These are phyloP conservation scores for Collybia sp. DNA, from an alignment of 768 basidiomycete genomes.

Conservation along the genomic window DNA sequence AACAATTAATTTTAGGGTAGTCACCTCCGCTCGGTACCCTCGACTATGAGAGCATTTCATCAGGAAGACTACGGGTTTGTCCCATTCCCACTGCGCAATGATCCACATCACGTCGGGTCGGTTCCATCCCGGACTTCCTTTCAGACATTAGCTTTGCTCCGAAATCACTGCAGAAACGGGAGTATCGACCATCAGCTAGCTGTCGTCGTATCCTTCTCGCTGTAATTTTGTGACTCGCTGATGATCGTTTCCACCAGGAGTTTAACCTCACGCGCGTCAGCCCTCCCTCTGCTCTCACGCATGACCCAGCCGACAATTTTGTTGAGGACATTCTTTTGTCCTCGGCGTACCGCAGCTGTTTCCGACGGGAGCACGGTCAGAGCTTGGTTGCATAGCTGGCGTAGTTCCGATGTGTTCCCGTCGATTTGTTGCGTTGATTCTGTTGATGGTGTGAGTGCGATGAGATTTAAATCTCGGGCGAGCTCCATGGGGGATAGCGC, in stretches of 20 bases:
- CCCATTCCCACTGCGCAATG: no score
- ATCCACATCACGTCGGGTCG: no score
- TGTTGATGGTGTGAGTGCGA: slow-evolving; percentile 27
- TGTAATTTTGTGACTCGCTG: neutral
- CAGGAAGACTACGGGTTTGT: no score
- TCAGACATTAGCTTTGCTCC: neutral
- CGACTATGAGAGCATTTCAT: no score
- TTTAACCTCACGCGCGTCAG: slow-evolving; percentile 62
- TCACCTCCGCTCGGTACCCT: no score
- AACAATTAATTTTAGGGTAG: no score
- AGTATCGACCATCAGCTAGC: neutral
- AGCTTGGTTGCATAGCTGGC: slow-evolving; percentile 54
- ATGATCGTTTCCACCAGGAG: slow-evolving; percentile 46
- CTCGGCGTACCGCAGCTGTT: slow-evolving; percentile 56
- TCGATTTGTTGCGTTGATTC: slow-evolving; percentile 7
- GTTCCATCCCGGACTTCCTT: neutral
- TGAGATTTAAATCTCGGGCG: slow-evolving; percentile 45
- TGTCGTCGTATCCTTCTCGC: neutral
- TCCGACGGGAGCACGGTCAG: slow-evolving; percentile 66
- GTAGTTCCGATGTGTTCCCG: slow-evolving; percentile 30
- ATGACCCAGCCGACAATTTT: slow-evolving; percentile 84
- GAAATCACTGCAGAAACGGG: neutral
- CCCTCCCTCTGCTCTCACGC: slow-evolving; percentile 73
- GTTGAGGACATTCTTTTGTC: slow-evolving; percentile 75
- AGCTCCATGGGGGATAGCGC: slow-evolving; percentile 28